Evolutionary conservation across 2,329 filamentous ascomycete species (phyloP).

Genomic region (Calonectria pteridis): DNA sequence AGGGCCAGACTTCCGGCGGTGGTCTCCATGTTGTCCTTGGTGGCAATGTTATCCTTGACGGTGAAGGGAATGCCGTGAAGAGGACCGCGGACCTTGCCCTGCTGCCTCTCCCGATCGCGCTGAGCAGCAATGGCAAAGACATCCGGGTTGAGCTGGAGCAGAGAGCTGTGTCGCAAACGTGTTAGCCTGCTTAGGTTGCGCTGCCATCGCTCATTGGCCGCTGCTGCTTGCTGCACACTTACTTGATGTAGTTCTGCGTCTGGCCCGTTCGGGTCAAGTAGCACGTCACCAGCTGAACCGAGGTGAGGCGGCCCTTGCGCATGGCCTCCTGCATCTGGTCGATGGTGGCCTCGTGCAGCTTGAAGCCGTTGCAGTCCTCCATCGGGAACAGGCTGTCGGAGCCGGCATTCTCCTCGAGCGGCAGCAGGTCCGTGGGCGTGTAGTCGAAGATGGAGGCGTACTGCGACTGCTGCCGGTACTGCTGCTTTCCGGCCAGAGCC

Average conservation of each 20-base stretch:
- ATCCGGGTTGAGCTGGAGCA: slow-evolving; percentile 79
- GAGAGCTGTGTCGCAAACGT: slow-evolving; percentile 54
- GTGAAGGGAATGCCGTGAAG: slow-evolving; percentile 82
- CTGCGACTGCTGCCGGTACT: background rate
- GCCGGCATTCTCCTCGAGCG: slow-evolving; percentile 52
- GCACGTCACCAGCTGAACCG: slow-evolving; percentile 70
- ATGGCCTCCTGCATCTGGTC: slow-evolving; percentile 74
- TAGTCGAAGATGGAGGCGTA: slow-evolving; percentile 33
- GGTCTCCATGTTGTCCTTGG: slow-evolving; percentile 84
- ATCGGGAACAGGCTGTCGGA: slow-evolving; percentile 68
- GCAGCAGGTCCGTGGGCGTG: slow-evolving; percentile 49
- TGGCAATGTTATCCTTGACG: slow-evolving; percentile 75
- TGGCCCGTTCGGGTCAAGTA: slow-evolving; percentile 73
- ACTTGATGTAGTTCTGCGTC: slow-evolving; percentile 75
- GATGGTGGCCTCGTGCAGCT: slow-evolving; percentile 77
- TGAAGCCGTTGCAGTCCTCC: slow-evolving; percentile 69
- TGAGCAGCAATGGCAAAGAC: slow-evolving; percentile 69
- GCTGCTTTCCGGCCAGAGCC: slow-evolving; percentile 26
- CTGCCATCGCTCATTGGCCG: background rate
- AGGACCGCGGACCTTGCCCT: slow-evolving; percentile 70
- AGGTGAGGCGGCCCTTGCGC: slow-evolving; percentile 65
- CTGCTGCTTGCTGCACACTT: slow-evolving; percentile 36
- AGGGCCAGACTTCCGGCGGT: slow-evolving; percentile 79
- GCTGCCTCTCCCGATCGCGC: slow-evolving; percentile 70
- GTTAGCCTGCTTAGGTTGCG: background rate